Percentiles rank a stretch among this genome's conserved stretches.
Conservation (phyloP, 345 rosid species). For the Hirschfeldia incana region DNA sequence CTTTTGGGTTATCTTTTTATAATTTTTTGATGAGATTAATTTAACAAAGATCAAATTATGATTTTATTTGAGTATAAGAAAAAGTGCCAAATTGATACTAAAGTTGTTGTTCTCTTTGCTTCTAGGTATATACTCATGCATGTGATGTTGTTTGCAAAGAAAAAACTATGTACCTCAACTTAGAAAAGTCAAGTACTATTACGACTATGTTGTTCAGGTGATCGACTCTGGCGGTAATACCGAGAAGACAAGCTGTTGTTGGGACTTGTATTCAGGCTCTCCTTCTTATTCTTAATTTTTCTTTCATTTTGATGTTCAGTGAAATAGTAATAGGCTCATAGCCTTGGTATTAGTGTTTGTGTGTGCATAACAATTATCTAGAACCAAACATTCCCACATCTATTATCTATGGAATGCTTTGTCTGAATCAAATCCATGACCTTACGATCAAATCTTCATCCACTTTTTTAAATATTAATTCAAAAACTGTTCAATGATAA, state of each 20-base stretch:
- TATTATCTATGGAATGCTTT: not conserved
- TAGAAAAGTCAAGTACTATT: constrained; percentile 72
- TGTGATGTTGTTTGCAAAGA: constrained; percentile 78
- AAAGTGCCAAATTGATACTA: not conserved
- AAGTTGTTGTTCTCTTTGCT: not conserved
- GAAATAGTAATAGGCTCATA: not conserved
- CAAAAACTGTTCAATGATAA: not conserved
- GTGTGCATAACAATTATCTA: not conserved
- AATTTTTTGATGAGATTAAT: not conserved
- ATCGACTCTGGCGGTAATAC: constrained; percentile 63
- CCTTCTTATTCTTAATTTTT: not conserved
- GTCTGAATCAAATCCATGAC: not conserved
- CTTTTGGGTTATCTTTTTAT: not conserved
- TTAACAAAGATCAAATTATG: not conserved
- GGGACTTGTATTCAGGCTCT: constrained; percentile 49
- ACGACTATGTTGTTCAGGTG: constrained; percentile 75
- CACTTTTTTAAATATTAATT: not conserved
- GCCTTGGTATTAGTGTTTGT: not conserved
- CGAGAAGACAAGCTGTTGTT: constrained; percentile 65
- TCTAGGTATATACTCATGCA: constrained; percentile 29
- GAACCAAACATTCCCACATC: not conserved
- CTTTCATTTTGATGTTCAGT: not conserved
- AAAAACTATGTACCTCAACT: constrained; percentile 70
- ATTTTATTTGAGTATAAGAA: not conserved
- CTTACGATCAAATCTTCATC: not conserved